These are phyloP conservation scores for Suhomyces vadensis DNA, from an alignment of 805 yeast genomes.

Conservation along the genomic window DNA sequence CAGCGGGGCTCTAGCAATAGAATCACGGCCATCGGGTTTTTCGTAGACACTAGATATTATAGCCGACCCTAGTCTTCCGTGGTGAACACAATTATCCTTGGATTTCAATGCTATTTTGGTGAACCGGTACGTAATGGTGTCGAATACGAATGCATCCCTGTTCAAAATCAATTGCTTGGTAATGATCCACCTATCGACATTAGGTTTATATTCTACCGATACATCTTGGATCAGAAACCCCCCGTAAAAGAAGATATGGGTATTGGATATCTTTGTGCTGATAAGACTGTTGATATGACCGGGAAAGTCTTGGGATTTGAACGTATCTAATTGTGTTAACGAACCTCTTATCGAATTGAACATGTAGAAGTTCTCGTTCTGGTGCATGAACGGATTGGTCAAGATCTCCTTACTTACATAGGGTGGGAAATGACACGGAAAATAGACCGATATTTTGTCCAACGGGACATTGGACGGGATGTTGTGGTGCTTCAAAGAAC, in stretches of 20 bases:
- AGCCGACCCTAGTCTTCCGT: constrained; percentile 37
- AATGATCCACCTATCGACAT: constrained; percentile 35
- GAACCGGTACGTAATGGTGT: constrained; percentile 50
- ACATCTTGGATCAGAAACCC: constrained; percentile 51
- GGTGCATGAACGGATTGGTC: constrained; percentile 47
- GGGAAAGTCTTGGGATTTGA: constrained; percentile 46
- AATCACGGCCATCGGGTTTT: constrained; percentile 5
- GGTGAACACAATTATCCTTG: constrained; percentile 13
- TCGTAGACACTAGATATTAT: constrained; percentile 27
- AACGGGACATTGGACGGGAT: constrained; percentile 33
- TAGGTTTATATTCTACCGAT: constrained; percentile 22
- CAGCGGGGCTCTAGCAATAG: constrained; percentile 17
- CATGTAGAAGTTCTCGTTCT: constrained; percentile 25
- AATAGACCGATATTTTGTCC: constrained; percentile 34
- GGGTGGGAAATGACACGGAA: constrained; percentile 42
- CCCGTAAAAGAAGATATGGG: constrained; percentile 66
- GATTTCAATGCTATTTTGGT: constrained; percentile 37
- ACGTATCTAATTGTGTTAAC: constrained; percentile 27
- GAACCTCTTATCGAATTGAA: constrained; percentile 37
- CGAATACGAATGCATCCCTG: constrained; percentile 59
- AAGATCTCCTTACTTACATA: constrained; percentile 34
- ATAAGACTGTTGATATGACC: constrained; percentile 52
- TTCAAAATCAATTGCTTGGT: constrained; percentile 50
- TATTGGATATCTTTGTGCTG: constrained; percentile 51
- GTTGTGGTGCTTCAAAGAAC: constrained; percentile 28